Evolutionary conservation across 768 basidiomycete species (phyloP), one percentile per base, ranked within the genome.

Genomic region (Phylloporus sp.): DNA sequence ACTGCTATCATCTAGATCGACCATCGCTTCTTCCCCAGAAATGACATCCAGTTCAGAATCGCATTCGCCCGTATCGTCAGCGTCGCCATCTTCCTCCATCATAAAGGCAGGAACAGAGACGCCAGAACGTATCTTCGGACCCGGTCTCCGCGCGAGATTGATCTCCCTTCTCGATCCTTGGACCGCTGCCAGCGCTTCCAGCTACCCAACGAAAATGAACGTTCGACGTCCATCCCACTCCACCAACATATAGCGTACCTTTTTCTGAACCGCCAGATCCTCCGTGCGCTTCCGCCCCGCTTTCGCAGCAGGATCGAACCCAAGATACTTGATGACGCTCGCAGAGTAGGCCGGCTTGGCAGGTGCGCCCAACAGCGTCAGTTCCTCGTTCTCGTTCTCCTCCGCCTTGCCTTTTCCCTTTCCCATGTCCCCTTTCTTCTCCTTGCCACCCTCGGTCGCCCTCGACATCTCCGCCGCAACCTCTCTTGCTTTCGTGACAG

Each of bases 261-360:
- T 86, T 48, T 75, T 74, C 61, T 78, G 74, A 18, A 75, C 63
- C 10, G 66, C 69, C 9, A 64, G 57, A 38, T 74, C 68, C 28
- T 70, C 68, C 0, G 53, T 54, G 47, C 70, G 71, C 32, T 68
- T 66, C 32, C 71, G 73, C 2, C 80, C 79, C 34, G 69, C 63
- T 57, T 80, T 82, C 8, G 71, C 58, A 3, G 80, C 78, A 21
- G 90, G 90, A 65, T 92, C 86, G 49, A 91, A 92, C 2, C 90
- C 90, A 4, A 92, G 70, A 5, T 76, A 71, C 58, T 82, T 82
- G 58, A 92, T 79, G 20, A 86, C 63, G 40, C 71, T 70, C 1
- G 83, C 80, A 31, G 82, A 81, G 62, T 84, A 91, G 2, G 78
- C 75, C 36, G 65, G 70, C 58, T 74, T 79, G 39, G 54, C 55